These are phyloP conservation scores for Myriosclerotinia curreyana DNA, from an alignment of 2,329 filamentous ascomycete species.

Conservation along the genomic window DNA sequence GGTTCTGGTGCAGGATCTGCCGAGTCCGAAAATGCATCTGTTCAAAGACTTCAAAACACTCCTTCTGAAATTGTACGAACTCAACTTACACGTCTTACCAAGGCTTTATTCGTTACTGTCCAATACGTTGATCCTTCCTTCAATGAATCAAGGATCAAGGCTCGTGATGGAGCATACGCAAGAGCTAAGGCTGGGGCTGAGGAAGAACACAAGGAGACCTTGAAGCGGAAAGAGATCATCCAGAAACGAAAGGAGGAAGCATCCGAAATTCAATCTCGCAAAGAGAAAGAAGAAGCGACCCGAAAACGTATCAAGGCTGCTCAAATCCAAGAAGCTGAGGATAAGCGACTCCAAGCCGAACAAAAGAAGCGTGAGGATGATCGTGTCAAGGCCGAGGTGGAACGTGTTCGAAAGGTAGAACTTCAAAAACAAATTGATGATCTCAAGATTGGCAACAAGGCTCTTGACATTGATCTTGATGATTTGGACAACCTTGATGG, in stretches of 20 bases:
- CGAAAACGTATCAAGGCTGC: conserved; percentile 84
- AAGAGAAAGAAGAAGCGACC: conserved; percentile 88
- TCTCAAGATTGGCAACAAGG: conserved; percentile 83
- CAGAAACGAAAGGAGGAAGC: conserved; percentile 96
- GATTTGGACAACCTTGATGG: conserved; percentile 85
- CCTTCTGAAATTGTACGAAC: conserved; percentile 96
- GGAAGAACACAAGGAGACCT: conserved; percentile 80
- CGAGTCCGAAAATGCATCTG: conserved; percentile 76
- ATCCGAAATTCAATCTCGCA: conserved; percentile 81
- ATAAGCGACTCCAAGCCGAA: conserved; percentile 84
- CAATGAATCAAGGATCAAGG: conserved; percentile 75
- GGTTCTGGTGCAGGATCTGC: conserved; percentile 83
- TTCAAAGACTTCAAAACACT: conserved; percentile 95
- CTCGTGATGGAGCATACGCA: conserved; percentile 74
- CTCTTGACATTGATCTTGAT: conserved; percentile 69
- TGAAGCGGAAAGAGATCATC: conserved; percentile 85
- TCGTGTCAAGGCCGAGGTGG: conserved; percentile 80
- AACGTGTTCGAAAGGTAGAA: conserved; percentile 88
- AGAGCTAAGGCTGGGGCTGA: conserved; percentile 86
- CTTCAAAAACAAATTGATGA: conserved; percentile 90
- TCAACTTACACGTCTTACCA: conserved; percentile 86
- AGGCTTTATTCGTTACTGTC: conserved; percentile 87
- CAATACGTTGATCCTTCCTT: conserved; percentile 92
- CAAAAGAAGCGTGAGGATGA: conserved; percentile 86
- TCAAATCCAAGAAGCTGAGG: conserved; percentile 85